Evolutionary conservation across 257 asterid species (phyloP).

Genomic region (Primulina tabacum): DNA sequence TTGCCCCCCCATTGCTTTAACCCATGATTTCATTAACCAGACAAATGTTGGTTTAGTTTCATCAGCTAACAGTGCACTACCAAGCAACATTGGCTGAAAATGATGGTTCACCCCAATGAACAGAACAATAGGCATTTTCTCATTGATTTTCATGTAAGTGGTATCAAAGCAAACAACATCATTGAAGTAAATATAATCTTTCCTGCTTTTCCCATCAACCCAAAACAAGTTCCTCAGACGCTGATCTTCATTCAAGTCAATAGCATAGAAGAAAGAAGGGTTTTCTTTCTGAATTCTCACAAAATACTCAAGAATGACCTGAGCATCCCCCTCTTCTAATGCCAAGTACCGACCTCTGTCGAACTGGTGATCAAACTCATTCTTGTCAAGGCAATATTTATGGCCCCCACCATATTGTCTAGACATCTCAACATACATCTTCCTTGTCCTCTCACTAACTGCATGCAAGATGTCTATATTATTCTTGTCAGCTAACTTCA

Average conservation of each 20-base stretch:
- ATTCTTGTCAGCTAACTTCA: constrained; percentile 83
- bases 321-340: constrained; percentile 91
- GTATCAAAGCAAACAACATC: constrained; percentile 83
- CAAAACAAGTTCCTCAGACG: constrained; percentile 84
- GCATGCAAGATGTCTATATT: constrained; percentile 86
- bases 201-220: constrained; percentile 90
- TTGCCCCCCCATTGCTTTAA: constrained; percentile 81
- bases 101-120: constrained; percentile 95
- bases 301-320: constrained; percentile 72
- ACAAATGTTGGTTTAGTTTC: constrained; percentile 68
- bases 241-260: constrained; percentile 86
- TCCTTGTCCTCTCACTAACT: constrained; percentile 88
- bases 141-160: constrained; percentile 64
- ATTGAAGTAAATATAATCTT: constrained; percentile 65
- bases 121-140: constrained; percentile 80
- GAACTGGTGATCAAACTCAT: constrained; percentile 50
- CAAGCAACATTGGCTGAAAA: constrained; percentile 85
- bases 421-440: constrained; percentile 96
- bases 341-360: constrained; percentile 60
- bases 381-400: constrained; percentile 34
- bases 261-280: constrained; percentile 72
- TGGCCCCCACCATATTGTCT: constrained; percentile 58
- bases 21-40: constrained; percentile 98
- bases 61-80: constrained; percentile 80
- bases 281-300: constrained; percentile 72